Base-by-base conservation (phyloP, 305 asterid genomes). In the Fraxinus ornus region DNA sequence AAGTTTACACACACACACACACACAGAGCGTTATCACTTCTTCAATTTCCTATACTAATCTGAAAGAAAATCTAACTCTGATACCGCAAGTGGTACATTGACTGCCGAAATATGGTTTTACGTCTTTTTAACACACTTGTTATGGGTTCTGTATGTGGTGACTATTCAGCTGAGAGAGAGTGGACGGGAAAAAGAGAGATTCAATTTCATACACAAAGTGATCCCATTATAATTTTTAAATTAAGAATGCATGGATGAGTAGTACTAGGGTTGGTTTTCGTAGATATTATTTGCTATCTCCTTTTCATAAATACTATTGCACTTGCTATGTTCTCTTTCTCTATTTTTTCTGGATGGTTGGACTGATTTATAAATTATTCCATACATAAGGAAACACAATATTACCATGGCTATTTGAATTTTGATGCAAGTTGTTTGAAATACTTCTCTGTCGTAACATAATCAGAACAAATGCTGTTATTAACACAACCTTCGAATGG, bases 401-500 rank as follows among this genome's bases (percentile, higher is more conserved):
- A n/a, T 55, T 55, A 55, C 66, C 66, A 55, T 55, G 24, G 66
- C 66, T 55, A 55, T 55, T 55, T 55, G 62, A 49, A 49, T 49
- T 44, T 49, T 15, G 66, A 55, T 55, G 26, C 66, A 55, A 55
- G 26, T 55, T 55, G 26, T 55, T n/a, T 7, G 24, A 55, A 55
- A n/a, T 55, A 22, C 66, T 55, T 55, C 2, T n/a, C 66, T 55
- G 26, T 55, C 66, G 6, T 6, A n/a, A n/a, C 66, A 6, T 5
- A 55, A 55, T 26, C 30, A 32, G 32, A 26, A 15, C 3, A 70
- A 10, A 66, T 82, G 49, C 21, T 21, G 24, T 80, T 12, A 22
- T 57, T 80, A 77, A 85, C 84, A 55, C 44, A 49, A 35, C 39
- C 81, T 28, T 57, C 7, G 41, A 33, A 55, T 85, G 66, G 35